Conservation (phyloP, 179 eudicot species). For the Vitellaria paradoxa region DNA sequence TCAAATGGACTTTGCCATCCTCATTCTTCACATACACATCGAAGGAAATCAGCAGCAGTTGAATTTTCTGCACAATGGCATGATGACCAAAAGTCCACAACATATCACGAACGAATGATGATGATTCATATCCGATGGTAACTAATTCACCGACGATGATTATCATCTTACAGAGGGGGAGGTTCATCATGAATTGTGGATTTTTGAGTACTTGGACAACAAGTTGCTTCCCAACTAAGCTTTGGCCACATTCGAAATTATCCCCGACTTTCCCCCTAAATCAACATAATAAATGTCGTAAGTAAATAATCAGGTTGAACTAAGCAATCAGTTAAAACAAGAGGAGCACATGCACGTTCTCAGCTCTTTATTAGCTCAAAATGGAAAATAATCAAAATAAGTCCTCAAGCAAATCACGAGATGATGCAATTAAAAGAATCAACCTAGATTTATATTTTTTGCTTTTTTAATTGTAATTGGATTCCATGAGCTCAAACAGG, state of each 20-base stretch:
- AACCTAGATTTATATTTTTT: background rate
- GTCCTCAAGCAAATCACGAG: background rate
- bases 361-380: background rate
- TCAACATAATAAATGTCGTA: background rate
- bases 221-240: background rate
- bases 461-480: background rate
- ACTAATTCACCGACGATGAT: background rate
- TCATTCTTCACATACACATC: slow-evolving; percentile 10
- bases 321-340: background rate
- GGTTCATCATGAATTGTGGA: background rate
- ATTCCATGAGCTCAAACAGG: background rate
- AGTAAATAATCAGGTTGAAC: background rate
- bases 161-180: too few species aligned
- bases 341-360: background rate
- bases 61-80: background rate
- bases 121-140: background rate
- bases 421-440: background rate
- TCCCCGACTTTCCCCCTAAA: background rate
- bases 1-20: background rate
- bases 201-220: background rate
- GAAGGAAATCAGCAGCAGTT: background rate
- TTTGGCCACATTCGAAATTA: background rate
- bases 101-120: background rate
- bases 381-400: background rate
- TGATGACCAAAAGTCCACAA: background rate